Percentiles rank a stretch among this genome's conserved stretches.
These are phyloP conservation scores for Apiotrichum brassicae DNA, from an alignment of 1,284 basidiomycete species.

Conservation along the genomic window DNA sequence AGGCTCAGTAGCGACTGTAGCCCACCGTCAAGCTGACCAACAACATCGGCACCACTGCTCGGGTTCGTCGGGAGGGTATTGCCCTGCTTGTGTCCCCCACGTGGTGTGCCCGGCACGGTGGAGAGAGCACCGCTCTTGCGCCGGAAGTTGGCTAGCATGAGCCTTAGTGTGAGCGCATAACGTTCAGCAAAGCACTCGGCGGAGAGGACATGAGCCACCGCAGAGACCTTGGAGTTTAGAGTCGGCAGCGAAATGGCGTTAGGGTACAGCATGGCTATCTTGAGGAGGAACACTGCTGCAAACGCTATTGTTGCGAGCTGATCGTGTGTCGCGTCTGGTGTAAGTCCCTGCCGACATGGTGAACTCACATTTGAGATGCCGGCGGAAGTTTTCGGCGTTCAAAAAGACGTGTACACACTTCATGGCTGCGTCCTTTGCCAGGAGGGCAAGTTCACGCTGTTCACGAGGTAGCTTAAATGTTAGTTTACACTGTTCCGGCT, in stretches of 20 bases:
- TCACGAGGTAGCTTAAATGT: constrained; percentile 56
- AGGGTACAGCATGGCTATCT: constrained; percentile 53
- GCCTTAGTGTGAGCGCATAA: constrained; percentile 77
- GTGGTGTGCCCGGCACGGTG: constrained; percentile 53
- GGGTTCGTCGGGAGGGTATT: background rate
- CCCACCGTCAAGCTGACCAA: constrained; percentile 30
- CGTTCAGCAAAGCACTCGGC: constrained; percentile 49
- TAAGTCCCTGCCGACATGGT: background rate
- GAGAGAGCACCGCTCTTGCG: constrained; percentile 70
- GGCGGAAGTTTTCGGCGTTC: constrained; percentile 29
- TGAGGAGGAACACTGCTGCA: constrained; percentile 83
- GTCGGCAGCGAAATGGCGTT: constrained; percentile 30
- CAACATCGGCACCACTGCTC: constrained; percentile 25
- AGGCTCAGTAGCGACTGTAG: constrained; percentile 37
- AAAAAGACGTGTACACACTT: constrained; percentile 58
- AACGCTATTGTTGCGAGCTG: constrained; percentile 86
- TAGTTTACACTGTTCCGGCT: background rate
- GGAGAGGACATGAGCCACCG: constrained; percentile 41
- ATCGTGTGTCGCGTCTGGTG: constrained; percentile 77
- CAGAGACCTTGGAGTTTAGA: constrained; percentile 38
- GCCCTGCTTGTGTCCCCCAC: constrained; percentile 38
- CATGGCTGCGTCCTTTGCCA: constrained; percentile 83
- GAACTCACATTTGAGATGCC: constrained; percentile 39
- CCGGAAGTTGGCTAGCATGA: constrained; percentile 82
- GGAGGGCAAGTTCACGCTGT: constrained; percentile 86